Base-by-base conservation (phyloP, 352 stramenopile species). In the Globisporangium parvum region DNA sequence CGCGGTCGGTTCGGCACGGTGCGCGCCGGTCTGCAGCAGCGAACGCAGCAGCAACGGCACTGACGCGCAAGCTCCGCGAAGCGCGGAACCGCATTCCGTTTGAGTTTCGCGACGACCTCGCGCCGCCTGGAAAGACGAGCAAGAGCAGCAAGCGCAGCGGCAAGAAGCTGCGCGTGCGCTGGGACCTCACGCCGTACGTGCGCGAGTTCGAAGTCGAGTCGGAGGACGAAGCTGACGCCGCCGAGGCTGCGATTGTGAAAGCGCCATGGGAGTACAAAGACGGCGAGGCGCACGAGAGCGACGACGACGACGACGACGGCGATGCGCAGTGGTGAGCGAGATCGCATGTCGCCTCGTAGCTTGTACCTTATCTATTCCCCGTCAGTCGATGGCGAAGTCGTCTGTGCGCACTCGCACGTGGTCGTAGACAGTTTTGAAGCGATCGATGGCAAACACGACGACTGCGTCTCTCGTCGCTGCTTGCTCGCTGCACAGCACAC, bases 141-240 rank as follows among this genome's bases (percentile, higher is more conserved):
- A 57, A 74, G 49, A 55, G 73, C 33, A 63, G 67, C 53, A 72
- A 72, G 49, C 70, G 65, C 48, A 28, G 26, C 26, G 26, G 26
- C 26, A 80, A 75, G 41, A 59, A 62, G 57, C 73, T 71, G 51
- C 65, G 66, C 23, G 59, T 88, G 51, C 65, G 47, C 42, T 88
- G 83, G 54, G 69, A 81, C 47, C 53, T 63, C 26, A 67, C 71
- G 24, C 59, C 74, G 55, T 65, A 74, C 33, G 63, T 59, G 42
- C 70, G 70, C 41, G 74, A 87, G 64, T 86, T 87, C 49, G 78
- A 88, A 28, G 73, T 83, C 39, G 67, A 76, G 61, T 82, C 73
- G 1, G 71, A 81, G 51, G 69, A 78, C 4, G 73, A 83, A 35
- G 70, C 73, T 20, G 70, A 77, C 11, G 63, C 57, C 15, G 69